Conservation (phyloP, 2,329 filamentous ascomycete species). For the Diaporthe destruens region DNA sequence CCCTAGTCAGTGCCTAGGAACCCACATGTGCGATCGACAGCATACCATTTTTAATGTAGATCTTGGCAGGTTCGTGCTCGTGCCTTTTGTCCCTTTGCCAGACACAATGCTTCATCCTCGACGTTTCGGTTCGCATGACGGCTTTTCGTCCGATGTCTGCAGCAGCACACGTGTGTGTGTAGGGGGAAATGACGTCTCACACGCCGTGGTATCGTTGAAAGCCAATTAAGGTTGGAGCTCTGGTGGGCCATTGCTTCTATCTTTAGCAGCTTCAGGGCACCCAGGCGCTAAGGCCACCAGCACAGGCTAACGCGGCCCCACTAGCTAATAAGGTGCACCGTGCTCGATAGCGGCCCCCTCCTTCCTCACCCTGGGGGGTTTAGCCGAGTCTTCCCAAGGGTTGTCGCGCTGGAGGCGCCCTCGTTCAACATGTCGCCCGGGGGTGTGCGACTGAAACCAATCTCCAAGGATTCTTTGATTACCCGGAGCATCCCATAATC, state of each 20-base stretch:
- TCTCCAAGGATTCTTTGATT: conserved; percentile 36
- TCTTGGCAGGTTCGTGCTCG: neutral
- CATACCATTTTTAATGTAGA: neutral
- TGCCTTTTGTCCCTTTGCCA: neutral
- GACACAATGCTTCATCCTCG: neutral
- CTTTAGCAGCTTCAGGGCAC: conserved; percentile 18
- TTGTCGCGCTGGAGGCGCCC: conserved; percentile 6
- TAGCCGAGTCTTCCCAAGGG: conserved; percentile 17
- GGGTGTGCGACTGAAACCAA: conserved; percentile 31
- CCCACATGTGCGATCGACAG: neutral
- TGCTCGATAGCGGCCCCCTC: conserved; percentile 24
- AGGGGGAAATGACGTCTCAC: conserved; percentile 22
- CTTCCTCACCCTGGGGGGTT: conserved; percentile 1
- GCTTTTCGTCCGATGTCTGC: conserved; percentile 13
- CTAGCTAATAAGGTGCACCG: conserved; percentile 36
- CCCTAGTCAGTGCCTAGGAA: neutral
- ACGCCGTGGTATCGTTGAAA: neutral
- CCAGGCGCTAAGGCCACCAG: conserved; percentile 12
- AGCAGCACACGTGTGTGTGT: neutral
- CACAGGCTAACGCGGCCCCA: conserved; percentile 32
- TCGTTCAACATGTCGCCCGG: conserved; percentile 14
- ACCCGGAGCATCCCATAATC: conserved; percentile 38
- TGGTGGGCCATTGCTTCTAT: conserved; percentile 36
- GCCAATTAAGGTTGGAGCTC: conserved; percentile 37
- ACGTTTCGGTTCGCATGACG: conserved; percentile 11